A percentile compares a stretch with the other conserved stretches of the same genome.
phyloP scores from a whole-genome alignment of 805 yeast genomes.

The Blastobotrys chiropterorum region DNA sequence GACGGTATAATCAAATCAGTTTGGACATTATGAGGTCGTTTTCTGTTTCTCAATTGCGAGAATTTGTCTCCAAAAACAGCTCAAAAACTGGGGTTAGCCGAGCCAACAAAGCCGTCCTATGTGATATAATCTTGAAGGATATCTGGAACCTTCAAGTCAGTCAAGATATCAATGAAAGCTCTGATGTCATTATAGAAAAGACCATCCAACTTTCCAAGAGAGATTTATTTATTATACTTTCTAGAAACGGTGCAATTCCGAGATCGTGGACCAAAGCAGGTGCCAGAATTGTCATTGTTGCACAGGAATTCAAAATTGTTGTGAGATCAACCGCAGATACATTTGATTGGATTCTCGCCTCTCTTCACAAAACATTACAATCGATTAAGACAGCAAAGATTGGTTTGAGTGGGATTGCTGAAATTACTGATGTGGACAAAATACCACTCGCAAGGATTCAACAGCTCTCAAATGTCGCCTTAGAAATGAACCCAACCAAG shows the following conservation, averaged over 20 bases:
- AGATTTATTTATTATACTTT: constrained; percentile 38
- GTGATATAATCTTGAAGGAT: constrained; percentile 29
- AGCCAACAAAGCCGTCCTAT: constrained; percentile 19
- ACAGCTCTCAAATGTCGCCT: constrained; percentile 25
- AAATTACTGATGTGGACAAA: constrained; percentile 8
- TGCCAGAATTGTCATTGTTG: constrained; percentile 33
- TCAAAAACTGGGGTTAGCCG: background rate
- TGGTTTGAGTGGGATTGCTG: constrained; percentile 23
- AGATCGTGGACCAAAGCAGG: constrained; percentile 39
- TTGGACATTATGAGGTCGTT: constrained; percentile 24
- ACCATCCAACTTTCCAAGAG: constrained; percentile 31
- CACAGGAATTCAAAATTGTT: constrained; percentile 30
- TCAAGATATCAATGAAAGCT: constrained; percentile 24
- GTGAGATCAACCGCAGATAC: constrained; percentile 39
- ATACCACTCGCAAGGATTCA: constrained; percentile 24
- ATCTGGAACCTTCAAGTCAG: constrained; percentile 34
- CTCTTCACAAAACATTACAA: constrained; percentile 32
- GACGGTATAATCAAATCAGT: constrained; percentile 21
- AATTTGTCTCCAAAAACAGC: constrained; percentile 7
- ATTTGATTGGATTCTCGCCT: constrained; percentile 39
- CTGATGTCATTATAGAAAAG: constrained; percentile 32
- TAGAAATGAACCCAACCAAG: constrained; percentile 10
- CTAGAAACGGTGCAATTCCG: constrained; percentile 36
- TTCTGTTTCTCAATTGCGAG: constrained; percentile 23
- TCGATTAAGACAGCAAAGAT: constrained; percentile 28